Conservation (phyloP, 768 basidiomycete species). For the Pisolithus tinctorius region DNA sequence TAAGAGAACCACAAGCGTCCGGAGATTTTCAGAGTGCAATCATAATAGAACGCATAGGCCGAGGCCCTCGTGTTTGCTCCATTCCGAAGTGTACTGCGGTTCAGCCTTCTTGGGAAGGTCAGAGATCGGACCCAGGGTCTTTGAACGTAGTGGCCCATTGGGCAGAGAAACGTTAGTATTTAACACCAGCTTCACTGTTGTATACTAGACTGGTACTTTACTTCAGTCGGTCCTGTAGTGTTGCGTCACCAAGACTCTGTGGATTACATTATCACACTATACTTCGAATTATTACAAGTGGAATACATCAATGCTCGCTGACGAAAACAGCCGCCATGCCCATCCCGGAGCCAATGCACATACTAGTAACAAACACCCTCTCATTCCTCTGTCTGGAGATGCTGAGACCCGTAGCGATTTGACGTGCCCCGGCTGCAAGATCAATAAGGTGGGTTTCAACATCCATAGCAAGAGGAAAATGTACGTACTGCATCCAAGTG, state of each 20-base stretch:
- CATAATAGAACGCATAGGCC: too few species aligned
- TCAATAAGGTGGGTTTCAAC: constrained; percentile 1
- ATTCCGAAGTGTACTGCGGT: too few species aligned
- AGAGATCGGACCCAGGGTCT: too few species aligned
- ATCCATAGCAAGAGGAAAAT: neutral
- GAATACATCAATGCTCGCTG: constrained; percentile 61
- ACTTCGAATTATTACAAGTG: too few species aligned
- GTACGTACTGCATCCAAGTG: constrained; percentile 76
- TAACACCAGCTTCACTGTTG: neutral
- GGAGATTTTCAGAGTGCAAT: too few species aligned
- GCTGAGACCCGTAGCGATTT: constrained; percentile 79
- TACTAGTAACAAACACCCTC: constrained; percentile 80
- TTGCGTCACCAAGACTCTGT: too few species aligned
- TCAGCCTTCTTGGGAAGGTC: too few species aligned
- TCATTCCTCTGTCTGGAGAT: constrained; percentile 71
- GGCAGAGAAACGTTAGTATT: constrained; percentile 35
- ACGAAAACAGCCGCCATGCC: constrained; percentile 88
- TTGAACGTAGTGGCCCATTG: constrained; percentile 51
- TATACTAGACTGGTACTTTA: neutral
- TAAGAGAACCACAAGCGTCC: too few species aligned
- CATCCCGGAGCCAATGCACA: constrained; percentile 91
- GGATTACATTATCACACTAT: too few species aligned
- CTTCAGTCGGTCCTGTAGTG: too few species aligned
- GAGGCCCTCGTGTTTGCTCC: too few species aligned
- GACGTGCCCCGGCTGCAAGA: constrained; percentile 67